Percentiles rank a stretch among this genome's conserved stretches.
These are phyloP conservation scores for Trichosporon coremiiforme DNA, from an alignment of 1,284 basidiomycete genomes.

Conservation along the genomic window DNA sequence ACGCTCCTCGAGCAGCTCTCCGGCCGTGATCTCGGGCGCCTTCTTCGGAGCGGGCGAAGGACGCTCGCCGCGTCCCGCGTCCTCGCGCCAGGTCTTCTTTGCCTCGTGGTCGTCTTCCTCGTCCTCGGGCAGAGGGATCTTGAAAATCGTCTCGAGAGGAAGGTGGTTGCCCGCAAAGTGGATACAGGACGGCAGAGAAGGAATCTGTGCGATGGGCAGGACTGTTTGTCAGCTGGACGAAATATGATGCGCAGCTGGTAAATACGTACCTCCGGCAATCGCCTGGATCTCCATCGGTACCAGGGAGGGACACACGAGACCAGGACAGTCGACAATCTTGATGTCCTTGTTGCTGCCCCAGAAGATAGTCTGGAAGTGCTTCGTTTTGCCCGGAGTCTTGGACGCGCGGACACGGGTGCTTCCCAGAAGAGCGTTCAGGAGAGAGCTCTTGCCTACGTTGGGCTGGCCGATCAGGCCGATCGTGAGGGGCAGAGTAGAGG, in stretches of 20 bases:
- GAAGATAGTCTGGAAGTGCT: conserved; percentile 89
- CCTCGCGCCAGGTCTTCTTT: conserved; percentile 47
- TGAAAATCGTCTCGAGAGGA: conserved; percentile 73
- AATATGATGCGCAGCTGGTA: not conserved
- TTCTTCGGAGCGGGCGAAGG: not conserved
- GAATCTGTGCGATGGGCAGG: conserved; percentile 84
- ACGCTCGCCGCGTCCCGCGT: not conserved
- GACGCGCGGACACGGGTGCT: conserved; percentile 78
- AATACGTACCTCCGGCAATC: conserved; percentile 43
- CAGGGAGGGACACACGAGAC: conserved; percentile 77
- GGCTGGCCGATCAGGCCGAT: conserved; percentile 89
- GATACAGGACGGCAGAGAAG: conserved; percentile 75
- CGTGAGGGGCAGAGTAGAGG: conserved; percentile 67
- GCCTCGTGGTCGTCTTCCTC: conserved; percentile 42
- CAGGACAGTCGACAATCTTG: conserved; percentile 81
- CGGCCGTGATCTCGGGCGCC: conserved; percentile 49
- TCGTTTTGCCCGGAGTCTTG: conserved; percentile 91
- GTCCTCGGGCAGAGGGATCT: conserved; percentile 55
- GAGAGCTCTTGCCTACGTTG: conserved; percentile 89
- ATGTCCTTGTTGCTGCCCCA: conserved; percentile 70
- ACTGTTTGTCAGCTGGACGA: conserved; percentile 58
- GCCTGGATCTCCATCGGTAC: conserved; percentile 79
- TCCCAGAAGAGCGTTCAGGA: conserved; percentile 87
- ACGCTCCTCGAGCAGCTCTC: conserved; percentile 75
- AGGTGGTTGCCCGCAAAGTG: conserved; percentile 69